Conservation (phyloP, 1,284 basidiomycete species). For the Ganoderma lingzhi region DNA sequence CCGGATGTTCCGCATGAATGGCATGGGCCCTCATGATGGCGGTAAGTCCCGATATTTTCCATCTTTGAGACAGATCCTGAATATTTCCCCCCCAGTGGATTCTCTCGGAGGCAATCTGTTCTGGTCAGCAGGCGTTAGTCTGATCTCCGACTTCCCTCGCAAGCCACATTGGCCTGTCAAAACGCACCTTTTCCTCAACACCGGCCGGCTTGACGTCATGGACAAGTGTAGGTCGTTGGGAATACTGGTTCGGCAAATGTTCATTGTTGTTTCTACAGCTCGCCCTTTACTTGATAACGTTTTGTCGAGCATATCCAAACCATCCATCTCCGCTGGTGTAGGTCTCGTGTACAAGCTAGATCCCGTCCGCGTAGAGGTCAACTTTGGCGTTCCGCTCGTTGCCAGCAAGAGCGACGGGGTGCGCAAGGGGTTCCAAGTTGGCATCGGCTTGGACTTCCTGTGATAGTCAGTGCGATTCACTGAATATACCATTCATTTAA, state of each 20-base stretch:
- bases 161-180: slow-evolving; percentile 92
- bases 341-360: slow-evolving; percentile 93
- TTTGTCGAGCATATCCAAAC: slow-evolving; percentile 49
- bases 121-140: slow-evolving; percentile 85
- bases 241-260: slow-evolving; percentile 23
- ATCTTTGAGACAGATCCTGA: background rate
- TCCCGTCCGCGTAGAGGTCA: slow-evolving; percentile 88
- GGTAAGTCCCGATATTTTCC: slow-evolving; percentile 51
- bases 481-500: slow-evolving; percentile 28
- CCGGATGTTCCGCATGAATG: slow-evolving; percentile 86
- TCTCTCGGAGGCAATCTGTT: slow-evolving; percentile 91
- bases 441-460: slow-evolving; percentile 90
- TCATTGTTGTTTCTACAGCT: slow-evolving; percentile 37
- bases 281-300: slow-evolving; percentile 52
- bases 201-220: slow-evolving; percentile 80
- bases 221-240: slow-evolving; percentile 57
- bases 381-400: slow-evolving; percentile 90
- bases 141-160: slow-evolving; percentile 82
- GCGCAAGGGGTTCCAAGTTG: slow-evolving; percentile 89
- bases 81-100: slow-evolving; percentile 55
- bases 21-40: slow-evolving; percentile 86
- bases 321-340: slow-evolving; percentile 84
- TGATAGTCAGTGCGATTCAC: slow-evolving; percentile 42
- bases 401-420: slow-evolving; percentile 80
- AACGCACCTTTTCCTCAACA: slow-evolving; percentile 86